phyloP scores from a whole-genome alignment of 208 protist species.

The Acanthamoeba healyi region DNA sequence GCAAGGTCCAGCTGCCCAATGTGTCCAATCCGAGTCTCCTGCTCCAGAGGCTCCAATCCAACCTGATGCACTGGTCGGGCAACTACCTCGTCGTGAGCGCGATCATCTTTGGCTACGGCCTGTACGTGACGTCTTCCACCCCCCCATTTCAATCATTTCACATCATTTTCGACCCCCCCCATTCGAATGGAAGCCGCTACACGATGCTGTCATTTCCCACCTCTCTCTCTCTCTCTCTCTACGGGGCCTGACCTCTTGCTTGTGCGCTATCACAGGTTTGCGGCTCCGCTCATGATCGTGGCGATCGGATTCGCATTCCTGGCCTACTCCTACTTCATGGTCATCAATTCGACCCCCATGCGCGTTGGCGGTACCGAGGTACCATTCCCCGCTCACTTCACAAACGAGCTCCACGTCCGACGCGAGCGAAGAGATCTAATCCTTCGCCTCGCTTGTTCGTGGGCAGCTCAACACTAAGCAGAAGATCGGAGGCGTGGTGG shows the following conservation, averaged over 20 bases:
- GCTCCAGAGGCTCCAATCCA: background rate
- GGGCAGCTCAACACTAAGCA: background rate
- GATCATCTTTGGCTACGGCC: conserved; percentile 17
- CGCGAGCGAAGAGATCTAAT: too few species aligned
- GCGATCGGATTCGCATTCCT: background rate
- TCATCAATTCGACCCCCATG: conserved; percentile 25
- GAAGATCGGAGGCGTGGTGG: conserved; percentile 8
- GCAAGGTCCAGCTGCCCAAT: conserved; percentile 3
- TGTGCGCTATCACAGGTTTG: background rate
- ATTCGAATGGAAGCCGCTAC: background rate
- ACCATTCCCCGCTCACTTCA: background rate
- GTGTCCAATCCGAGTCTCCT: background rate
- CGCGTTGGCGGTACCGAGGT: background rate
- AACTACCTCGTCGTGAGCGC: background rate
- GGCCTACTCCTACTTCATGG: background rate
- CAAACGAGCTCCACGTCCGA: background rate
- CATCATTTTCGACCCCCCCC: background rate
- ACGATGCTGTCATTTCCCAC: background rate
- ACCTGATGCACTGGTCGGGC: background rate
- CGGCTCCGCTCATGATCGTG: background rate
- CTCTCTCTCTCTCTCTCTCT: background rate
- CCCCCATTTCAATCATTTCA: background rate
- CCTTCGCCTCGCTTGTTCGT: too few species aligned
- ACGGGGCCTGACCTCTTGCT: too few species aligned
- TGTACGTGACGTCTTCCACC: too few species aligned